Evolutionary conservation across 2,329 filamentous ascomycete species (phyloP).

Genomic region (Graphilbum fragrans): DNA sequence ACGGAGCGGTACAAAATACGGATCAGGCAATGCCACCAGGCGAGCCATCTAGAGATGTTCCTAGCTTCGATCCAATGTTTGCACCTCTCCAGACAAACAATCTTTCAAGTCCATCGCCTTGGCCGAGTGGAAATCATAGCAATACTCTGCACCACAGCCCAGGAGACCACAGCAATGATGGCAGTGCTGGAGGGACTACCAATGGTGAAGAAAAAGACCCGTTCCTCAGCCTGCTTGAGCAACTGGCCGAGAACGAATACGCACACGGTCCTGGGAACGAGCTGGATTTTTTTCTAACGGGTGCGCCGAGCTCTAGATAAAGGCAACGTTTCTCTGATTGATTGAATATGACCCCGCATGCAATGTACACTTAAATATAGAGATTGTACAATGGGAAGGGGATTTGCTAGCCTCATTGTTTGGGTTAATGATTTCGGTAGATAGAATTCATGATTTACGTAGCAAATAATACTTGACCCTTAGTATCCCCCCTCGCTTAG

Average conservation of each 20-base stretch:
- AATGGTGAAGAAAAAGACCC: slow-evolving; percentile 62
- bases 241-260: slow-evolving; percentile 72
- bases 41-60: slow-evolving; percentile 12
- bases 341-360: background rate
- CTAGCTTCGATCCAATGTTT: slow-evolving; percentile 47
- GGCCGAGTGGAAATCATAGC: slow-evolving; percentile 26
- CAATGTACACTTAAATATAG: no score
- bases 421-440: no score
- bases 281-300: slow-evolving; percentile 62
- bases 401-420: no score
- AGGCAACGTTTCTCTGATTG: background rate
- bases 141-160: slow-evolving; percentile 25
- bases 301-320: slow-evolving; percentile 1
- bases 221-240: slow-evolving; percentile 66
- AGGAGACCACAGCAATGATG: slow-evolving; percentile 35
- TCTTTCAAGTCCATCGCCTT: slow-evolving; percentile 37
- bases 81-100: slow-evolving; percentile 39
- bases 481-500: no score
- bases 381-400: no score
- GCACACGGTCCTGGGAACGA: slow-evolving; percentile 57
- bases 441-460: no score
- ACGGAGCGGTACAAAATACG: background rate
- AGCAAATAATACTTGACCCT: no score
- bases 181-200: slow-evolving; percentile 31
- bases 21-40: background rate